Evolutionary conservation across 2,329 filamentous ascomycete species (phyloP), one percentile per base, ranked within the genome.

Genomic region (Gliomastix tumulicola): DNA sequence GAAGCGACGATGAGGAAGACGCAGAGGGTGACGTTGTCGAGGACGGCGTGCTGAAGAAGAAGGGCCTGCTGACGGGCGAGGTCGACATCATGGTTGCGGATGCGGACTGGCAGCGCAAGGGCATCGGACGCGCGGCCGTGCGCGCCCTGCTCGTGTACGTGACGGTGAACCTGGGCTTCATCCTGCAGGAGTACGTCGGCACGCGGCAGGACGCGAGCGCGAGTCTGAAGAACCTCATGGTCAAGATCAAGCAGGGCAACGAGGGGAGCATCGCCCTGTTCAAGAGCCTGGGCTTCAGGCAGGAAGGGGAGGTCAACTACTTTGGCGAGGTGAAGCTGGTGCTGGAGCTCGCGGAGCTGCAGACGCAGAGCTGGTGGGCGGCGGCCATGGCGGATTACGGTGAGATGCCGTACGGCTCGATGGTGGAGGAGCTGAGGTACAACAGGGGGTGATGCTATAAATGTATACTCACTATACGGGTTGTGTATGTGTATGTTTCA

Each of bases 71-170:
- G 41, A 58, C 82, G 4, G 88, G 84, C 18, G 88, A 94, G 53
- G 60, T 95, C 7, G 87, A 94, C 57, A 74, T 95, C 44, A 94
- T 95, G 88, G 80, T 95, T 42, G 88, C 88, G 0, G 62, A 66
- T 3, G 60, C 60, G 5, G 51, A 56, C 0, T 62, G 76, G 21
- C 77, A 81, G 18, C 66, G 82, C 0, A 63, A 66, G 7, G 88
- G 88, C 0, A 63, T 79, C 7, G 88, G 87, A 0, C 65, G 69
- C 6, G 73, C 75, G 0, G 76, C 84, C 0, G 66, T 95, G 2
- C 53, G 77, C 4, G 63, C 76, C 0, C 83, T 97, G 38, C 50
- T 96, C 34, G 58, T 66, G 32, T 97, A 88, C 50, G 66, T 95
- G 6, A 46, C 66, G 5, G 53, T 53, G 2, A 66, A 84, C 36